Evolutionary conservation across 441 rosid genomes (phyloP), one percentile per base, ranked within the genome.

Genomic region (Pelargonium citronellum): DNA sequence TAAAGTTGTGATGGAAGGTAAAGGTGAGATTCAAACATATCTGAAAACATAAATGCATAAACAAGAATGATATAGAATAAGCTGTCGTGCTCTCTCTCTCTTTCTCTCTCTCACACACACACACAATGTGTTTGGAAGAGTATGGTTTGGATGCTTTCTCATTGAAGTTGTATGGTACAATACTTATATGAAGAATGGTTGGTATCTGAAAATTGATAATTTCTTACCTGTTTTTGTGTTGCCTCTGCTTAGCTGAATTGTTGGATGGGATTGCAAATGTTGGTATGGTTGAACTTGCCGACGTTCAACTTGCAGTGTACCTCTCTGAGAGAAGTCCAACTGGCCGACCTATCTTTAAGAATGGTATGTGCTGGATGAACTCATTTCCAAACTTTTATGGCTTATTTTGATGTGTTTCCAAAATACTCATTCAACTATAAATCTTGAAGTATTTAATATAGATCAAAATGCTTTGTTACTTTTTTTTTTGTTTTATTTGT

Each of bases 281-380:
- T 78, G 96, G 93, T 27, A 78, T 85, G 81, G 81, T 92, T 75
- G 98, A 92, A 81, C 87, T 95, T 76, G 88, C 90, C 13, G 91
- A 92, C 49, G 73, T 81, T 74, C 84, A 79, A 70, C 82, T 95
- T 77, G 92, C 91, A 55, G 77, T 83, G 43, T 80, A 87, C 82
- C 87, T 95, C 78, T 90, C 98, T 67, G 98, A 92, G 87, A 92
- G 77, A 83, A 95, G 86, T 76, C 88, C 96, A 67, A 86, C 87
- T 0, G 94, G 96, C 61, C 86, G 85, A 64, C 77, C 83, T 60
- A 84, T 85, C 82, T 95, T 89, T 68, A 84, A 92, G 74, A 81
- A 79, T 77, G 99, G 99, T 89, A 68, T 72, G 87, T 81, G 67
- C 16, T 64, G 53, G 61, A 57, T 64, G n/a, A 53, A 64, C 19